phyloP scores from a whole-genome alignment of 768 basidiomycete genomes.

The Suillus subaureus region DNA sequence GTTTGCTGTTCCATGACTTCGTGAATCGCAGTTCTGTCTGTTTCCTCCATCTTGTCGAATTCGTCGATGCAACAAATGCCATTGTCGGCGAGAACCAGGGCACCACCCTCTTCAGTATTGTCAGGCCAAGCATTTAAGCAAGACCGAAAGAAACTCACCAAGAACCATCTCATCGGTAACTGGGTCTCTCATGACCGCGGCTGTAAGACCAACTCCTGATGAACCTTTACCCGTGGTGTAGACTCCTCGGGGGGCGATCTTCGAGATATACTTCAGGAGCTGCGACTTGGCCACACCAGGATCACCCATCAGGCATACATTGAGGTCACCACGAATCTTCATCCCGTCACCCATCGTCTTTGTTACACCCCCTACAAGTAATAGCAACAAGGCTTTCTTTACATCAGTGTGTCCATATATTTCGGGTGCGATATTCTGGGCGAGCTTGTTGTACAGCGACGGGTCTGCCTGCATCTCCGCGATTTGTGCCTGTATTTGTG shows the following conservation, averaged over 20 bases:
- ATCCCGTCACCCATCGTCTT: conserved; percentile 96
- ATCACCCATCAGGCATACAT: conserved; percentile 98
- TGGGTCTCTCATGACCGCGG: conserved; percentile 98
- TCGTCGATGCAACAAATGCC: conserved; percentile 99
- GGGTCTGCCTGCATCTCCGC: conserved; percentile 71
- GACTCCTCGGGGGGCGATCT: conserved; percentile 95
- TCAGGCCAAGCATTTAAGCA: conserved; percentile 13
- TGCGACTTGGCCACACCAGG: conserved; percentile 99
- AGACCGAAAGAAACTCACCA: conserved; percentile 55
- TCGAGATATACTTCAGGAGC: conserved; percentile 95
- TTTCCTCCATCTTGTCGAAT: conserved; percentile 99
- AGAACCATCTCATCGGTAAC: conserved; percentile 99
- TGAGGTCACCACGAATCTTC: conserved; percentile 98
- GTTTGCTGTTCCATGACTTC: conserved; percentile 99
- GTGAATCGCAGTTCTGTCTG: conserved; percentile 96
- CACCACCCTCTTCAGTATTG: conserved; percentile 83
- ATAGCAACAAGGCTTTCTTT: conserved; percentile 90
- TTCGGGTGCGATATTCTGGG: conserved; percentile 95
- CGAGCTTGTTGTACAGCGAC: conserved; percentile 83
- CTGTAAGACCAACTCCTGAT: conserved; percentile 97
- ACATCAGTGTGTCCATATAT: conserved; percentile 98
- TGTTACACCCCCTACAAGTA: conserved; percentile 95
- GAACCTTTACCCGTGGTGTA: conserved; percentile 99
- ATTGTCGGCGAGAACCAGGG: conserved; percentile 98
- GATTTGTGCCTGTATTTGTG: conserved; percentile 75